A percentile compares a stretch with the other conserved stretches of the same genome.
These are phyloP conservation scores for Pseudonitzschia delicatissima DNA, from an alignment of 108 stramenopile species.

Conservation along the genomic window DNA sequence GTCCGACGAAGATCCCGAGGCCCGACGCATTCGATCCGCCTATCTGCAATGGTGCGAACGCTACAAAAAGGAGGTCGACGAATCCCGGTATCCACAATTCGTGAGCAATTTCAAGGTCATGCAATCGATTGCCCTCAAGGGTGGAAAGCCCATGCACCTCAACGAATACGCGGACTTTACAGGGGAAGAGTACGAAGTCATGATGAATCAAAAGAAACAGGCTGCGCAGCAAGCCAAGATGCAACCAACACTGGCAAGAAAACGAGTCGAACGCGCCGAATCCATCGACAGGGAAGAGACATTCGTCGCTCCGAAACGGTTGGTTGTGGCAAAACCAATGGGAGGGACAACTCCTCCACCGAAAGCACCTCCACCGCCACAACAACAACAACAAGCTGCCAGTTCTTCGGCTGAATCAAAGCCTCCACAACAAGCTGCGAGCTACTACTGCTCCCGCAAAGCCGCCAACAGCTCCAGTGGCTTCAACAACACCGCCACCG, in stretches of 20 bases:
- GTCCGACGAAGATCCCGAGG: neutral
- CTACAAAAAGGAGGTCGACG: slow-evolving; percentile 56
- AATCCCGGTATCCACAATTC: slow-evolving; percentile 63
- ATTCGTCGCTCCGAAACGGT: slow-evolving; percentile 42
- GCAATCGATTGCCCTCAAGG: slow-evolving; percentile 68
- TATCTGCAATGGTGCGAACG: slow-evolving; percentile 82
- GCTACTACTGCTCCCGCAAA: neutral
- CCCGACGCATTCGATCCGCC: slow-evolving; percentile 42
- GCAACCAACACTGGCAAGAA: slow-evolving; percentile 41
- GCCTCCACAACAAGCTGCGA: neutral
- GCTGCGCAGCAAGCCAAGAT: slow-evolving; percentile 2
- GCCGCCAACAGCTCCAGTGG: neutral
- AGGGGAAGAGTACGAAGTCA: slow-evolving; percentile 58
- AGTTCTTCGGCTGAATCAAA: neutral
- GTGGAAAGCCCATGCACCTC: slow-evolving; percentile 62
- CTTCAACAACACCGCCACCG: neutral
- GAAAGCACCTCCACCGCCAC: neutral
- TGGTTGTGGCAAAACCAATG: slow-evolving; percentile 9
- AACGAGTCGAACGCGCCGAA: slow-evolving; percentile 61
- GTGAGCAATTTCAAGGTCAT: slow-evolving; percentile 68
- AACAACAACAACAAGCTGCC: slow-evolving; percentile 3
- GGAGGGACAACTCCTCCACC: neutral
- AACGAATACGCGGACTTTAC: slow-evolving; percentile 80
- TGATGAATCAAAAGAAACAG: neutral
- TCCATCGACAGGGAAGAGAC: slow-evolving; percentile 67